phyloP scores from a whole-genome alignment of 176 grass and related monocot species.

The Alopecurus myosuroides region DNA sequence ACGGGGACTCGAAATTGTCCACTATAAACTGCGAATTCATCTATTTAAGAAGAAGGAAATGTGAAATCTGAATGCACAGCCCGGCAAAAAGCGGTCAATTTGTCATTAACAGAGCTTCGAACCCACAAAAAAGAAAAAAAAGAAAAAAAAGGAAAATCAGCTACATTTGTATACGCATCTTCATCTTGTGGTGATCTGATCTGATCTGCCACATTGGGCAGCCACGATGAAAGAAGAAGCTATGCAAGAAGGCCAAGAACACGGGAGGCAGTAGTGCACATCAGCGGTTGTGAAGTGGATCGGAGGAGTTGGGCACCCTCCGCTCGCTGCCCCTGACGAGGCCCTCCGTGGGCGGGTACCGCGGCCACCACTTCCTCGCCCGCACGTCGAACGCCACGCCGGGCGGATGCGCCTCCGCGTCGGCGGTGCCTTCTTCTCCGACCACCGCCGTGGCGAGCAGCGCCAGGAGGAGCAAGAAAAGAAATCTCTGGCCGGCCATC shows the following conservation, averaged over 20 bases:
- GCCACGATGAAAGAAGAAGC: neutral
- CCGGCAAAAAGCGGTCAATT: neutral
- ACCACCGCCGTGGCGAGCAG: slow-evolving; percentile 28
- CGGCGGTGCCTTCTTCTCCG: neutral
- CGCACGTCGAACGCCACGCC: slow-evolving; percentile 25
- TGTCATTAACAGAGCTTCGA: slow-evolving; percentile 23
- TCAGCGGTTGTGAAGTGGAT: slow-evolving; percentile 90
- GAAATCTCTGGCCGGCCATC: slow-evolving; percentile 44
- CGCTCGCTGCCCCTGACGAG: slow-evolving; percentile 59
- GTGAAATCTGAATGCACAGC: neutral
- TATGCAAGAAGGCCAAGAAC: neutral
- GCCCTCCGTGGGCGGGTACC: slow-evolving; percentile 39
- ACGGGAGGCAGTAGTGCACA: neutral
- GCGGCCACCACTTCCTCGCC: slow-evolving; percentile 40
- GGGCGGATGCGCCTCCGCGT: neutral
- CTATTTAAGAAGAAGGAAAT: neutral
- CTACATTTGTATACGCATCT: slow-evolving; percentile 25
- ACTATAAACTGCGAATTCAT: neutral
- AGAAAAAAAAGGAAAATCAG: slow-evolving; percentile 26
- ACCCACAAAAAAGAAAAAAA: neutral
- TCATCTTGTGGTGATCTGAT: neutral
- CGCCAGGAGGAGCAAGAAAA: slow-evolving; percentile 32
- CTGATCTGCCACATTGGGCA: slow-evolving; percentile 12
- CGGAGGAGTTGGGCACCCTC: slow-evolving; percentile 73
- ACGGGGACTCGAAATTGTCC: neutral